Evolutionary conservation across 2,329 filamentous ascomycete species (phyloP).

Genomic region (Alternaria viburni): DNA sequence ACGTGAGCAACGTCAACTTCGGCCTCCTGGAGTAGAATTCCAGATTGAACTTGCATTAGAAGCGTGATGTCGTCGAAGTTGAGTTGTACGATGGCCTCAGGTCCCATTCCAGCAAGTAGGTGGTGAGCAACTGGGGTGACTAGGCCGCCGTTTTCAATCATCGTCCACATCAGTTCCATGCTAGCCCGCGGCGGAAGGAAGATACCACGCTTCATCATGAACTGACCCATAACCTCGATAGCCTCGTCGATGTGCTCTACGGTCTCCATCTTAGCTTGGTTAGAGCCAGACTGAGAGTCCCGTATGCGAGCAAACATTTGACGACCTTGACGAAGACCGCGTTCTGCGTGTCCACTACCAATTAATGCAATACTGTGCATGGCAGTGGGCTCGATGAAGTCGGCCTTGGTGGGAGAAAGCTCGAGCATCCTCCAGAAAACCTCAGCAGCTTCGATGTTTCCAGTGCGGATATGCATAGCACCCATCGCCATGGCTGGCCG

Average conservation of each 20-base stretch:
- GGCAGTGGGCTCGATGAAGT: conserved; percentile 83
- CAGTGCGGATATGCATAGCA: conserved; percentile 83
- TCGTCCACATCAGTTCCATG: conserved; percentile 67
- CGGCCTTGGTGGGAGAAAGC: conserved; percentile 65
- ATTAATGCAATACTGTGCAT: conserved; percentile 93
- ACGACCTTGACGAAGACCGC: conserved; percentile 79
- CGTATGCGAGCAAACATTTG: conserved; percentile 87
- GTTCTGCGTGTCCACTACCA: conserved; percentile 81
- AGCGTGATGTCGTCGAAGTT: conserved; percentile 61
- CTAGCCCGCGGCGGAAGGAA: conserved; percentile 61
- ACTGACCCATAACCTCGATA: conserved; percentile 70
- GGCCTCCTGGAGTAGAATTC: conserved; percentile 55
- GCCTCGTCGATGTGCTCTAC: conserved; percentile 87
- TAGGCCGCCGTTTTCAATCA: conserved; percentile 70
- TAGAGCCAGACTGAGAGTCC: conserved; percentile 59
- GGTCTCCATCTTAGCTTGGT: conserved; percentile 60
- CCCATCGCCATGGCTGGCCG: conserved; percentile 78
- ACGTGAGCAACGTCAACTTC: conserved; percentile 63
- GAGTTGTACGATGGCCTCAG: conserved; percentile 64
- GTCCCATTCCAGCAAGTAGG: conserved; percentile 65
- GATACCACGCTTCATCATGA: conserved; percentile 61
- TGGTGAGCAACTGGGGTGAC: conserved; percentile 66
- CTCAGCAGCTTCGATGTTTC: conserved; percentile 77
- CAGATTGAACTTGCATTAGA: conserved; percentile 65
- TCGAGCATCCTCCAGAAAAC: conserved; percentile 80